A percentile compares a stretch with the other conserved stretches of the same genome.
Evolutionary conservation across 495 filamentous ascomycete species (phyloP).

Genomic region (Daldinia bambusicola): DNA sequence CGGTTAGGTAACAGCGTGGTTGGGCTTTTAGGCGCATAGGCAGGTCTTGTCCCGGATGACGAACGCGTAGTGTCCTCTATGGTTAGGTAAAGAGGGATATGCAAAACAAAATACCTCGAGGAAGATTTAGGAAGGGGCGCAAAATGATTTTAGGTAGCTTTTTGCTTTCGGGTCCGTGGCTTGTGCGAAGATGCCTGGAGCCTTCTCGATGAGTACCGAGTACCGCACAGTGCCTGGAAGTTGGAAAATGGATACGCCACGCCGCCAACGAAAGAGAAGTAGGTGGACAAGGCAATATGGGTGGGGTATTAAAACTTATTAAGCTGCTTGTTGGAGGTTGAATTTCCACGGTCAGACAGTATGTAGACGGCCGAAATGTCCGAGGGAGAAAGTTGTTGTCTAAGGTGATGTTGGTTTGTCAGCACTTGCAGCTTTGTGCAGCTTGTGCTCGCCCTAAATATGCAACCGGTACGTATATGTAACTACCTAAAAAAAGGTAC

Average conservation of each 20-base stretch:
- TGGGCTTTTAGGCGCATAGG: conserved; percentile 10
- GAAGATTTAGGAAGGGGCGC: conserved; percentile 18
- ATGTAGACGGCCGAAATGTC: conserved; percentile 40
- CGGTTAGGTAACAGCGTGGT: not conserved
- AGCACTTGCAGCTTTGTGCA: conserved; percentile 28
- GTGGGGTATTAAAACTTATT: conserved; percentile 19
- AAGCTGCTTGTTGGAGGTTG: conserved; percentile 27
- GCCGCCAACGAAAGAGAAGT: conserved; percentile 27
- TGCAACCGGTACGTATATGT: conserved; percentile 20
- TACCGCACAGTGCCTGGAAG: conserved; percentile 36
- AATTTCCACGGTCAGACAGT: conserved; percentile 1
- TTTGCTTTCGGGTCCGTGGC: conserved; percentile 37
- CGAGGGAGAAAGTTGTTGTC: conserved; percentile 29
- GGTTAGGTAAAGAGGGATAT: conserved; percentile 4
- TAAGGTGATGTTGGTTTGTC: conserved; percentile 37
- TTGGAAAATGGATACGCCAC: conserved; percentile 1
- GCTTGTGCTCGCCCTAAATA: conserved; percentile 33
- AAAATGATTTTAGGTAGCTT: not conserved
- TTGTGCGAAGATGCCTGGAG: conserved; percentile 27
- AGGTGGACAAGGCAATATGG: conserved; percentile 5
- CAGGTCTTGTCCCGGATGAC: conserved; percentile 8
- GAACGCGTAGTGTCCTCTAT: conserved; percentile 4
- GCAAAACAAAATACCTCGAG: conserved; percentile 24
- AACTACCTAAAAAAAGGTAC: not conserved
- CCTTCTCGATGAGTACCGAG: not conserved